Conservation (phyloP, 768 basidiomycete species). For the Lentinula boryana region DNA sequence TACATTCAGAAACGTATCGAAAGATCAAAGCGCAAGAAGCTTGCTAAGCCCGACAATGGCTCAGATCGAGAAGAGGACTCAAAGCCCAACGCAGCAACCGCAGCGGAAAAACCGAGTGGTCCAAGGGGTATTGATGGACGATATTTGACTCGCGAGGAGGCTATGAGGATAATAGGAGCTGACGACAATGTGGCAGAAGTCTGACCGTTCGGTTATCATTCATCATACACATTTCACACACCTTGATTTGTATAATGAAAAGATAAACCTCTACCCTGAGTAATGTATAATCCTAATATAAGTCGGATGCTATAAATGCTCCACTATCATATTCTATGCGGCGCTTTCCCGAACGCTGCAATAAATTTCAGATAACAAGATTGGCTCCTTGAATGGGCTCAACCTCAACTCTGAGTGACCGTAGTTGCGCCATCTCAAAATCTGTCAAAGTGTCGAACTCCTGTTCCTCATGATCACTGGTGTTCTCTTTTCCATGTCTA, state of each 20-base stretch:
- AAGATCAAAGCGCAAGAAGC: not conserved
- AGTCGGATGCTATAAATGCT: not conserved
- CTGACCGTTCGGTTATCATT: not conserved
- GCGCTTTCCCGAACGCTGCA: too few relatives aligned
- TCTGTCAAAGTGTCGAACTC: slow-evolving; percentile 15
- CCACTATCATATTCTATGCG: too few relatives aligned
- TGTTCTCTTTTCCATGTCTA: not conserved
- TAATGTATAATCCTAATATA: not conserved
- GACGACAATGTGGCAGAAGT: not conserved
- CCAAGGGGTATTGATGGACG: not conserved
- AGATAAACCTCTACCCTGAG: not conserved
- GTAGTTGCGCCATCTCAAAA: slow-evolving; percentile 27
- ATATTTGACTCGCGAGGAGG: not conserved
- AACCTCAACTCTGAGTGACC: slow-evolving; percentile 23
- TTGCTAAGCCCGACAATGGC: not conserved
- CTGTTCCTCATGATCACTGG: not conserved
- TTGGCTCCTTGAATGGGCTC: slow-evolving; percentile 5
- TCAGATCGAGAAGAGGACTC: not conserved
- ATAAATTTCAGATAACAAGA: not conserved
- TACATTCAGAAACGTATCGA: slow-evolving; percentile 24
- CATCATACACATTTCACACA: not conserved
- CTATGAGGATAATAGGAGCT: not conserved
- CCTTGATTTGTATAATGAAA: not conserved
- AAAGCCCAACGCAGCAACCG: not conserved
- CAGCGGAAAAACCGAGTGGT: not conserved